Conservation (phyloP, 192 early-diverging fungal species). For the Diversispora epigaea region DNA sequence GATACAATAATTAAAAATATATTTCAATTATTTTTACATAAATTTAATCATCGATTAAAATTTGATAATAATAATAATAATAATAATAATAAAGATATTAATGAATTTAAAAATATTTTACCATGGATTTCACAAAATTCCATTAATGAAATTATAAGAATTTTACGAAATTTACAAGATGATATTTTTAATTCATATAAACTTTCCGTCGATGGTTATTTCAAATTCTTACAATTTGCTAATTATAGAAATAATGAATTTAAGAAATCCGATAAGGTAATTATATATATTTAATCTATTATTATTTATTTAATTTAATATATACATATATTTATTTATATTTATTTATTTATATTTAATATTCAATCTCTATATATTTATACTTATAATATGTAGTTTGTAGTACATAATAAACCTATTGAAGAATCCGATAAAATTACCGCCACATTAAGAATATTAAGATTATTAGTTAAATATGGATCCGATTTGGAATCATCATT, state of each 20-base stretch:
- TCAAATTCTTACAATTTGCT: constrained; percentile 16
- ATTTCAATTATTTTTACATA: constrained; percentile 13
- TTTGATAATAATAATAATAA: neutral
- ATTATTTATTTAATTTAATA: neutral
- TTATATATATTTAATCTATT: constrained; percentile 12
- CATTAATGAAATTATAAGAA: neutral
- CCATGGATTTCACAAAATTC: constrained; percentile 17
- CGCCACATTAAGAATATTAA: constrained; percentile 61
- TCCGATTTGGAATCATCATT: constrained; percentile 49
- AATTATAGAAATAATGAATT: neutral
- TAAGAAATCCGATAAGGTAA: neutral
- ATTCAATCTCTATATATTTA: neutral
- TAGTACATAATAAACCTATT: constrained; percentile 28
- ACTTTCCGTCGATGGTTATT: constrained; percentile 22
- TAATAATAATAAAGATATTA: neutral
- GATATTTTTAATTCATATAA: constrained; percentile 13
- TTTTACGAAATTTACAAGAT: constrained; percentile 5
- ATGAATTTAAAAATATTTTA: neutral
- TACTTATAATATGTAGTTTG: neutral
- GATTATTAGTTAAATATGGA: constrained; percentile 64
- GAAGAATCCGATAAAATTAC: constrained; percentile 51
- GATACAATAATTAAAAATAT: neutral
- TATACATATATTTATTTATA: no score
- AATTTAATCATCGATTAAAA: constrained; percentile 2
- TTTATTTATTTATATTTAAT: no score